Evolutionary conservation across 306 rosid genomes (phyloP).

Genomic region (Hippophae rhamnoides): DNA sequence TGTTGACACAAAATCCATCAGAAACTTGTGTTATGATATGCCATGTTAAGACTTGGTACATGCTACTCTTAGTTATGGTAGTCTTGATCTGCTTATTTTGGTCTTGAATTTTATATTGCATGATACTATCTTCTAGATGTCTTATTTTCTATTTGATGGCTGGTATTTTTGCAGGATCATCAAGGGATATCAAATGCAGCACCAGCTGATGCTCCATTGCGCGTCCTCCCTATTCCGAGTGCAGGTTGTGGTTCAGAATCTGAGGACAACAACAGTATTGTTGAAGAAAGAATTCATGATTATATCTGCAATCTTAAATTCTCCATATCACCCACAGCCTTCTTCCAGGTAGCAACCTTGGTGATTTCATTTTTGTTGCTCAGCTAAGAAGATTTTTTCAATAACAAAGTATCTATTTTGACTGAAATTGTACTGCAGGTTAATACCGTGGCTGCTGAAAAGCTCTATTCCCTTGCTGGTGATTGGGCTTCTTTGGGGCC

Average conservation of each 20-base stretch:
- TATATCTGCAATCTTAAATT: slow-evolving; percentile 64
- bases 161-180: slow-evolving; percentile 55
- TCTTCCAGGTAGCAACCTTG: slow-evolving; percentile 64
- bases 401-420: slow-evolving; percentile 8
- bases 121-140: slow-evolving; percentile 11
- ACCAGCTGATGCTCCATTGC: slow-evolving; percentile 70
- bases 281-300: slow-evolving; percentile 73
- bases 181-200: slow-evolving; percentile 93
- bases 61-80: too few relatives aligned
- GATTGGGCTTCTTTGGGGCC: slow-evolving; percentile 93
- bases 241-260: slow-evolving; percentile 29
- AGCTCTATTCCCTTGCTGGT: slow-evolving; percentile 89
- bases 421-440: slow-evolving; percentile 43
- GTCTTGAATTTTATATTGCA: slow-evolving; percentile 11
- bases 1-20: too few relatives aligned
- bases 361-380: slow-evolving; percentile 12
- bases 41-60: too few relatives aligned
- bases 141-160: background rate
- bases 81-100: background rate
- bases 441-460: slow-evolving; percentile 93
- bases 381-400: slow-evolving; percentile 1
- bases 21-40: too few relatives aligned
- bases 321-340: slow-evolving; percentile 90
- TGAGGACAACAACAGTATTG: slow-evolving; percentile 22
- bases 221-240: slow-evolving; percentile 33